phyloP scores from a whole-genome alignment of 768 basidiomycete species.

The Chlorophyllum brunneum region DNA sequence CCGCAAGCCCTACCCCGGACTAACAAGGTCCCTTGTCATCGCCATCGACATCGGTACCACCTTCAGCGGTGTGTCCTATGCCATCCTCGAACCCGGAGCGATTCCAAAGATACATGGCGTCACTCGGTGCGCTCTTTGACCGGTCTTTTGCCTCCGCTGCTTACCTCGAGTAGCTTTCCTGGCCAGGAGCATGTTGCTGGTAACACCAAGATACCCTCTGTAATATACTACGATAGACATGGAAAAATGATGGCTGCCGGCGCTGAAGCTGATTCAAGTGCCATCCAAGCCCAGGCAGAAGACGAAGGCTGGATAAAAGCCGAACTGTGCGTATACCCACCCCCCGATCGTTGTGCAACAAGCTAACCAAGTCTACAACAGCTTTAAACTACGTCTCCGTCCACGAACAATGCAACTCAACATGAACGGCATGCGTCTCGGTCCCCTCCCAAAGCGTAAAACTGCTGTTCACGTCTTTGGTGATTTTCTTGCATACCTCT shows the following conservation, averaged over 20 bases:
- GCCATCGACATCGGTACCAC: slow-evolving; percentile 83
- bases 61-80: slow-evolving; percentile 81
- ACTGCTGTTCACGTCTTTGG: slow-evolving; percentile 73
- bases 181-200: slow-evolving; percentile 85
- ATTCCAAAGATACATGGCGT: slow-evolving; percentile 80
- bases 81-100: slow-evolving; percentile 77
- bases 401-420: slow-evolving; percentile 75
- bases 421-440: slow-evolving; percentile 82
- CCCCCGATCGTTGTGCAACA: slow-evolving; percentile 1
- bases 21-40: slow-evolving; percentile 62
- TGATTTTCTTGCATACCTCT: slow-evolving; percentile 75
- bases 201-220: slow-evolving; percentile 78
- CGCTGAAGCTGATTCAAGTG: slow-evolving; percentile 67
- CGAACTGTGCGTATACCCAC: slow-evolving; percentile 53
- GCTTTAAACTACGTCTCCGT: slow-evolving; percentile 78
- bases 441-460: slow-evolving; percentile 61
- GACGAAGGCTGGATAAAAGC: slow-evolving; percentile 76
- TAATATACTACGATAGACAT: slow-evolving; percentile 67
- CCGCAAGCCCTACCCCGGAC: slow-evolving; percentile 70
- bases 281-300: slow-evolving; percentile 60
- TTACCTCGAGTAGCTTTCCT: slow-evolving; percentile 52
- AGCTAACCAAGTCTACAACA: slow-evolving; percentile 21
- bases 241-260: slow-evolving; percentile 70
- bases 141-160: not conserved
- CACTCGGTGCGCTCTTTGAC: slow-evolving; percentile 49